Percentiles rank a stretch among this genome's conserved stretches.
These are phyloP conservation scores for Pseudohalonectria lignicola DNA, from an alignment of 2,329 filamentous ascomycete genomes.

Conservation along the genomic window DNA sequence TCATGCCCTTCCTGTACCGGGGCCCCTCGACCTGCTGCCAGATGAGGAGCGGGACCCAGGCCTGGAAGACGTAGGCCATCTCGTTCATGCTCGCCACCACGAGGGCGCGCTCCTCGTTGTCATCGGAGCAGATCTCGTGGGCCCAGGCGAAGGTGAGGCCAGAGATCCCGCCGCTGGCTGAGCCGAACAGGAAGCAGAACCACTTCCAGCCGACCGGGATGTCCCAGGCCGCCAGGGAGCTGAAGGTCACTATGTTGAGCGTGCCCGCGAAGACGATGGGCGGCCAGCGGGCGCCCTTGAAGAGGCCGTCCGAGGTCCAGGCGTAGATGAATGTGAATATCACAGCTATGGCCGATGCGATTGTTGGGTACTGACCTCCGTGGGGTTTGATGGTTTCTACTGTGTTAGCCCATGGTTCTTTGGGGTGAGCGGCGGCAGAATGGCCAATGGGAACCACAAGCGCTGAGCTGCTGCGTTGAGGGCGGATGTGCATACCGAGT, in stretches of 20 bases:
- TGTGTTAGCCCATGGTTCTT: no score
- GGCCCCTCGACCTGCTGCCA: slow-evolving; percentile 57
- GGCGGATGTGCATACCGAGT: slow-evolving; percentile 23
- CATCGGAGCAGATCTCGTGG: slow-evolving; percentile 35
- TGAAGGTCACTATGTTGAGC: slow-evolving; percentile 27
- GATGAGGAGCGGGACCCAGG: slow-evolving; percentile 56
- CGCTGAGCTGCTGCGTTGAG: no score
- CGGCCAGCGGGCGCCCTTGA: slow-evolving; percentile 51
- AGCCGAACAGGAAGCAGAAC: slow-evolving; percentile 47
- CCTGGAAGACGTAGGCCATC: slow-evolving; percentile 58
- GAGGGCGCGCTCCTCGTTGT: slow-evolving; percentile 54
- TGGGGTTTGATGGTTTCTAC: no score
- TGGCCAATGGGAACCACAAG: no score
- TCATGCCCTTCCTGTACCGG: slow-evolving; percentile 47
- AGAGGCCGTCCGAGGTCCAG: slow-evolving; percentile 52
- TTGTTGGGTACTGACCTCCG: slow-evolving; percentile 48
- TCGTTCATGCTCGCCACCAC: slow-evolving; percentile 58
- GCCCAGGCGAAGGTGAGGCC: slow-evolving; percentile 36
- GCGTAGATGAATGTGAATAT: slow-evolving; percentile 51
- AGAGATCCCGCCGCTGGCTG: slow-evolving; percentile 36
- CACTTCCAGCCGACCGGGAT: slow-evolving; percentile 47
- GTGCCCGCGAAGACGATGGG: slow-evolving; percentile 45
- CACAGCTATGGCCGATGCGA: slow-evolving; percentile 41
- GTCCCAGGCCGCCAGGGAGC: slow-evolving; percentile 29
- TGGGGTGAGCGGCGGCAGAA: no score